Evolutionary conservation across 176 grass and related monocot species (phyloP).

Genomic region (Triticum monococcum): DNA sequence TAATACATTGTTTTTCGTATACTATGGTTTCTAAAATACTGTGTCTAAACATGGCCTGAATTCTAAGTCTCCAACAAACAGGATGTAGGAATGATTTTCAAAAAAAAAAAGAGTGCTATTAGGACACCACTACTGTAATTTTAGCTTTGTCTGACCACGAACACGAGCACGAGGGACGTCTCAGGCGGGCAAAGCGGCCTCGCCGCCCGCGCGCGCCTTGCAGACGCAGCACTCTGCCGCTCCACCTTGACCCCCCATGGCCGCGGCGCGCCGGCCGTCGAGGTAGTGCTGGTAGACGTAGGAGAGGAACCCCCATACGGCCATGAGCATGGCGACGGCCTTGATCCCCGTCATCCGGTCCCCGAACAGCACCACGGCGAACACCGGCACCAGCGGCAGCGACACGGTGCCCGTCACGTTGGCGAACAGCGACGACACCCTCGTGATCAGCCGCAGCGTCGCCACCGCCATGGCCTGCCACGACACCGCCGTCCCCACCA

Average conservation of each 20-base stretch:
- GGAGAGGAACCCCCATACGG: constrained; percentile 78
- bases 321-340: constrained; percentile 71
- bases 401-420: constrained; percentile 69
- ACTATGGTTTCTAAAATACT: too few relatives aligned
- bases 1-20: too few relatives aligned
- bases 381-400: constrained; percentile 67
- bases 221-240: constrained; percentile 25
- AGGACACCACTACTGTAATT: too few relatives aligned
- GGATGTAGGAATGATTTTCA: too few relatives aligned
- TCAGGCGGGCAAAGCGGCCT: not conserved
- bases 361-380: constrained; percentile 71
- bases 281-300: constrained; percentile 87
- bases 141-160: not conserved
- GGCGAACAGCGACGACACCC: constrained; percentile 78
- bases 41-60: too few relatives aligned
- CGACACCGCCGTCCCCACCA: constrained; percentile 50
- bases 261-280: constrained; percentile 22
- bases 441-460: constrained; percentile 31
- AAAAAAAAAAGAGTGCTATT: too few relatives aligned
- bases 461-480: constrained; percentile 61
- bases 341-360: constrained; percentile 79
- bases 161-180: too few relatives aligned
- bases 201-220: not conserved
- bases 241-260: not conserved
- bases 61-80: too few relatives aligned